A percentile compares a stretch with the other conserved stretches of the same genome.
Evolutionary conservation across 768 basidiomycete genomes (phyloP).

Genomic region (Inosperma sp.): DNA sequence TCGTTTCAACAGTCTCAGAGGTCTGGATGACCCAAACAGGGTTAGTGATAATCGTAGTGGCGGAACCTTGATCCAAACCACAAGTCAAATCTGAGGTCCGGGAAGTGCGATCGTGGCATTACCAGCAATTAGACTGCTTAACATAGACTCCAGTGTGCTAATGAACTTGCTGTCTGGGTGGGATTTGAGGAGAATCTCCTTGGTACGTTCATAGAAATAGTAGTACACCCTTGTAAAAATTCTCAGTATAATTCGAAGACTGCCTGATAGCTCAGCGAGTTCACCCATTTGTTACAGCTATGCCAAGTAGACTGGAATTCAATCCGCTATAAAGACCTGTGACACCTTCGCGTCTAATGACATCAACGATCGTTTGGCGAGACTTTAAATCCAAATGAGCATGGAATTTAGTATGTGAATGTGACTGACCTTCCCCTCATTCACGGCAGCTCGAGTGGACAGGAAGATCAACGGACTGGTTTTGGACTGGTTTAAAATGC

Average conservation of each 20-base stretch:
- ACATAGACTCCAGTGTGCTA: constrained; percentile 81
- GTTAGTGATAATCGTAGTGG: constrained; percentile 85
- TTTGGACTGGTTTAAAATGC: constrained; percentile 8
- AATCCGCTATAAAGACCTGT: constrained; percentile 85
- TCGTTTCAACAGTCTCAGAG: constrained; percentile 69
- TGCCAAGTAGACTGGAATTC: constrained; percentile 78
- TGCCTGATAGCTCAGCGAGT: constrained; percentile 14
- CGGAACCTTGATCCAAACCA: constrained; percentile 53
- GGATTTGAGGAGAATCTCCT: constrained; percentile 51
- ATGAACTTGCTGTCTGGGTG: constrained; percentile 60
- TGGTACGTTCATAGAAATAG: constrained; percentile 80
- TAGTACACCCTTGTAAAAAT: constrained; percentile 70
- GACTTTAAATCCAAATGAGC: constrained; percentile 38
- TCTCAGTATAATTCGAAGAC: not conserved
- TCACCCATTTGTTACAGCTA: constrained; percentile 90
- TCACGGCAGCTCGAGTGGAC: constrained; percentile 90
- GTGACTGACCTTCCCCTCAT: constrained; percentile 59
- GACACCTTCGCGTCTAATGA: constrained; percentile 80
- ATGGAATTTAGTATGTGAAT: not conserved
- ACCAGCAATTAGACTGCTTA: constrained; percentile 87
- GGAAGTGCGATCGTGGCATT: constrained; percentile 9
- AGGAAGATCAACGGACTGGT: constrained; percentile 87
- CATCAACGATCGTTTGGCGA: constrained; percentile 64
- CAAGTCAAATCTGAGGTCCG: constrained; percentile 1
- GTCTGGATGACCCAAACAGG: constrained; percentile 98